Base-by-base conservation (phyloP, 495 filamentous ascomycete genomes). In the Penicillium alfredii region DNA sequence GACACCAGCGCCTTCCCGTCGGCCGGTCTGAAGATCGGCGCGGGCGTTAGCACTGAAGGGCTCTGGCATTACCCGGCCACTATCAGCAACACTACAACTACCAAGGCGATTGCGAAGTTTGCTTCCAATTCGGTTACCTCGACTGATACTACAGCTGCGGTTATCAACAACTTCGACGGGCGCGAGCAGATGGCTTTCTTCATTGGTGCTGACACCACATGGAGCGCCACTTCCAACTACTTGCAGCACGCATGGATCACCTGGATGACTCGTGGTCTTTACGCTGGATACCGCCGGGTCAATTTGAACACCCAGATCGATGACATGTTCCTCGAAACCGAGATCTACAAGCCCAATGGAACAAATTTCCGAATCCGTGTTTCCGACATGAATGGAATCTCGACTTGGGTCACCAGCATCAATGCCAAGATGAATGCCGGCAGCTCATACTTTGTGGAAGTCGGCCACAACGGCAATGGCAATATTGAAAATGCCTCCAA, bases 101-200 rank as follows among this genome's bases (percentile, higher is more conserved):
- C 77, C 22, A 71, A 68, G 48, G 38, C 68, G 30, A 68, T 81
- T 49, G 74, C 74, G 4, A 42, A 55, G 5, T 81, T 80, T 54
- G 66, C 51, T 35, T 45, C 58, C 23, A 61, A 59, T 42, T 49
- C 50, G 1, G 53, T 49, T 12, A 33, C 35, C 16, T 2, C 34
- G 6, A 35, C 32, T 16, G 50, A 61, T 17, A 45, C 55, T 29
- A 70, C 62, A n/a, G 77, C 77, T 31, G 77, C 64, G 8, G 72
- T 81, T 24, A 78, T 81, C 56, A 81, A 79, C 56, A 64, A 70
- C 42, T 71, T 78, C 38, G 54, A 55, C 29, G 71, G 71, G 16
- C 64, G 76, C 30, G 61, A 80, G 56, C 73, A 81, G 53, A 77
- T 80, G 76, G 76, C 68, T 0, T 79, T 76, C 58, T 78, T 78